phyloP scores from a whole-genome alignment of 768 basidiomycete species.

The Auriculariales sp. region DNA sequence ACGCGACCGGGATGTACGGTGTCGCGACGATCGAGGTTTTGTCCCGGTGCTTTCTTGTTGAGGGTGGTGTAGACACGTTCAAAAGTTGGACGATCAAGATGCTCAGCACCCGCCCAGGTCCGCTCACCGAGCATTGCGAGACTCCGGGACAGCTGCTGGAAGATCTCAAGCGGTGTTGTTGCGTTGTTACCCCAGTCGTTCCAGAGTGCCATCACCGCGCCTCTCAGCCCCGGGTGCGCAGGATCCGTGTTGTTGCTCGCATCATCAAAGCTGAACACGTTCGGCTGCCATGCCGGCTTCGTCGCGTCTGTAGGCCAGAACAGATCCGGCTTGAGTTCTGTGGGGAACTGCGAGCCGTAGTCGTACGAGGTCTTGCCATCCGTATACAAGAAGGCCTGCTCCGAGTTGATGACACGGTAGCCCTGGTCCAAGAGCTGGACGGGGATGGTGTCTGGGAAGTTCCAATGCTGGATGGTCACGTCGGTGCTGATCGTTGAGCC shows the following conservation, averaged over 20 bases:
- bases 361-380: conserved; percentile 20
- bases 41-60: conserved; percentile 25
- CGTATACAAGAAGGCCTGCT: conserved; percentile 21
- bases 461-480: conserved; percentile 32
- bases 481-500: conserved; percentile 21
- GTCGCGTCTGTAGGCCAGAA: conserved; percentile 15
- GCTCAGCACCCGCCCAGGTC: conserved; percentile 24
- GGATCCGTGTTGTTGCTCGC: conserved; percentile 18
- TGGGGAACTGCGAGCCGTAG: conserved; percentile 17
- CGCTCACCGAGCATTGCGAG: conserved; percentile 28
- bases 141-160: conserved; percentile 27
- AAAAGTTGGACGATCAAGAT: conserved; percentile 22
- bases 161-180: conserved; percentile 27
- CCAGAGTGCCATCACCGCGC: conserved; percentile 24
- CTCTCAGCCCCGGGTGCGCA: conserved; percentile 16
- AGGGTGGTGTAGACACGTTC: conserved; percentile 20
- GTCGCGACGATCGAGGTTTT: conserved; percentile 24
- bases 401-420: conserved; percentile 23
- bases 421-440: conserved; percentile 19
- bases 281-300: conserved; percentile 22
- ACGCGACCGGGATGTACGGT: conserved; percentile 18
- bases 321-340: conserved; percentile 16
- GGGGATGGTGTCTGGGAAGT: conserved; percentile 21
- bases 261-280: conserved; percentile 18
- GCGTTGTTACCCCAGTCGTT: conserved; percentile 34